Percentiles rank a stretch among this genome's conserved stretches.
These are phyloP conservation scores for Candida loeiensis DNA, from an alignment of 805 yeast species.

Conservation along the genomic window DNA sequence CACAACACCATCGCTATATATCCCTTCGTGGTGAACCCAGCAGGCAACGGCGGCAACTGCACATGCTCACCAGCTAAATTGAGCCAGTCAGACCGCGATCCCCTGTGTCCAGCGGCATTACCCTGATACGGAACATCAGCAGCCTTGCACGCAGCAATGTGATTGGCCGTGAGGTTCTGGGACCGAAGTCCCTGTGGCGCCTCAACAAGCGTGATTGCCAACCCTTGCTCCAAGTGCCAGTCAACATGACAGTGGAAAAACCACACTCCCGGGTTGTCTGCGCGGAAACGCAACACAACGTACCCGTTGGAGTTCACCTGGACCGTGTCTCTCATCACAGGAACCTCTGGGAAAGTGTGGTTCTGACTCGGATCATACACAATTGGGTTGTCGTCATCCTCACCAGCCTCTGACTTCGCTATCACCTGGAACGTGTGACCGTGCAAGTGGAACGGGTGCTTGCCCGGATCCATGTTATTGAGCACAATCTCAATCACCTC, in stretches of 20 bases:
- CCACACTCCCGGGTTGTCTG: constrained; percentile 94
- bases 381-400: constrained; percentile 49
- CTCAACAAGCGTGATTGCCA: constrained; percentile 68
- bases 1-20: constrained; percentile 59
- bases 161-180: constrained; percentile 42
- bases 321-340: constrained; percentile 68
- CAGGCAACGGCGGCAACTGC: constrained; percentile 62
- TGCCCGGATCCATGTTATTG: constrained; percentile 76
- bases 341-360: constrained; percentile 51
- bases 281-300: constrained; percentile 65
- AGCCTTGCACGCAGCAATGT: constrained; percentile 46
- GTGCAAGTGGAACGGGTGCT: constrained; percentile 77
- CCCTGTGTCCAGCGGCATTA: constrained; percentile 69
- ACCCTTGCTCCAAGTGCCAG: constrained; percentile 81
- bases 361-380: constrained; percentile 43
- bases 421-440: constrained; percentile 70
- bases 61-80: constrained; percentile 56
- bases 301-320: constrained; percentile 65
- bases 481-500: constrained; percentile 73
- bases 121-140: constrained; percentile 50
- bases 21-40: constrained; percentile 69
- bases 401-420: constrained; percentile 47
- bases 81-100: constrained; percentile 41
- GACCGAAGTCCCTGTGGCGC: constrained; percentile 55
- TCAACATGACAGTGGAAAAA: constrained; percentile 89